Base-by-base conservation (phyloP, 805 yeast genomes). In the Hanseniaspora lindneri region DNA sequence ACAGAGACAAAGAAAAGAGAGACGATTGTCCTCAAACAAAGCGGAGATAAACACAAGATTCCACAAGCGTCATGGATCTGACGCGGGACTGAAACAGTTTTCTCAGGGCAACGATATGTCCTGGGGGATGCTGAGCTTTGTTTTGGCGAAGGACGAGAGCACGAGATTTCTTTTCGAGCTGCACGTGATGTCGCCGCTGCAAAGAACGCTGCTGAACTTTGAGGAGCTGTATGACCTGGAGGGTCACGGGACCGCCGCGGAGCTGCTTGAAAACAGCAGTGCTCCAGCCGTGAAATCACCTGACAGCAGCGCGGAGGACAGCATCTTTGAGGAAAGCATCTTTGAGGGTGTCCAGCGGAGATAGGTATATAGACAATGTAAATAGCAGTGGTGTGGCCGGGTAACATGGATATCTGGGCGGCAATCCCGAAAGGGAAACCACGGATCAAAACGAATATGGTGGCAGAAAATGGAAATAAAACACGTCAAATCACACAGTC, bases 111-210 rank as follows among this genome's bases (percentile, higher is more conserved):
- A 21, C 30, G 43, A 37, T 24, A 46, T 19, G 20, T 37, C 49
- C 4, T 46, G 49, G 49, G 49, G 41, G 17, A 30, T 46, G 33
- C n/a, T 46, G 28, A 36, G 14, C 28, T 46, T 37, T 32, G 21
- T 24, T 2, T 19, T 46, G 25, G n/a, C n/a, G n/a, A n/a, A 11
- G 3, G 11, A 14, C 8, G 27, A 24, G 4, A 29, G 39, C 7
- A 24, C 27, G 25, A 21, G 23, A 5, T 32, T 30, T 16, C 4
- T 35, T 2, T 39, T 46, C 32, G 43, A 46, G n/a, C 14, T 46
- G 2, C 49, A 46, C 27, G 43, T 46, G 17, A 16, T 46, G 33
- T 46, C 49, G 2, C 49, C 49, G 14, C 16, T 46, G 3, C 42
- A 46, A 39, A 46, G 49, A 39, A 20, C 24, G 10, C 20, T 46